These are phyloP conservation scores for Nothomitra cinnamomea DNA, from an alignment of 2,329 filamentous ascomycete species.

Conservation along the genomic window DNA sequence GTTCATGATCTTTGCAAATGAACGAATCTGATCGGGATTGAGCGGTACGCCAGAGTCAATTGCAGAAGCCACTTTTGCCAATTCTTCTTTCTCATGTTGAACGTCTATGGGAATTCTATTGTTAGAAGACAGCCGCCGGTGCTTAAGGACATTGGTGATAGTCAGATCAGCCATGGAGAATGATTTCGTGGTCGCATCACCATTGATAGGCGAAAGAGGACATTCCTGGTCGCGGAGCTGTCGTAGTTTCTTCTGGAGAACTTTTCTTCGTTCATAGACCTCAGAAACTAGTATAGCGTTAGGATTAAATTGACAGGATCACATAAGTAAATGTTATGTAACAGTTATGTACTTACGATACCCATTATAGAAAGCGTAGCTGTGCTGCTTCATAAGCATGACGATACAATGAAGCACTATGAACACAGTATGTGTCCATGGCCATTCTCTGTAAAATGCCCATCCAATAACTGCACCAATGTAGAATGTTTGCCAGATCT, in stretches of 20 bases:
- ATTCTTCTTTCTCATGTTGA: conserved; percentile 29
- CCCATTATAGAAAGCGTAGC: conserved; percentile 65
- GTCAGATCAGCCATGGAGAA: neutral
- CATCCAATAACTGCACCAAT: conserved; percentile 44
- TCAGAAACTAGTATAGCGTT: conserved; percentile 32
- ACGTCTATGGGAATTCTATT: neutral
- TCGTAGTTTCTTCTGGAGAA: conserved; percentile 33
- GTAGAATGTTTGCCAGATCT: conserved; percentile 53
- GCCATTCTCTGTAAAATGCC: conserved; percentile 57
- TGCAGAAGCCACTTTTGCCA: conserved; percentile 42
- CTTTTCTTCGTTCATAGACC: conserved; percentile 31
- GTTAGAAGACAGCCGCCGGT: neutral
- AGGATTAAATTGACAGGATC: neutral
- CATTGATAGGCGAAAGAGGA: neutral
- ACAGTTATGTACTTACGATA: conserved; percentile 27
- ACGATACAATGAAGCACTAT: conserved; percentile 58
- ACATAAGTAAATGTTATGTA: neutral
- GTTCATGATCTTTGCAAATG: conserved; percentile 48
- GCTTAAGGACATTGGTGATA: neutral
- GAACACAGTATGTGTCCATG: conserved; percentile 69
- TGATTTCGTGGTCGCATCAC: neutral
- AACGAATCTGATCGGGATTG: conserved; percentile 40
- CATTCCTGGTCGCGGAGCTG: conserved; percentile 37
- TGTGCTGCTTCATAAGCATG: conserved; percentile 74
- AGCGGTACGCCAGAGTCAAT: conserved; percentile 45